These are phyloP conservation scores for Phialophora chinensis DNA, from an alignment of 2,329 filamentous ascomycete species.

Conservation along the genomic window DNA sequence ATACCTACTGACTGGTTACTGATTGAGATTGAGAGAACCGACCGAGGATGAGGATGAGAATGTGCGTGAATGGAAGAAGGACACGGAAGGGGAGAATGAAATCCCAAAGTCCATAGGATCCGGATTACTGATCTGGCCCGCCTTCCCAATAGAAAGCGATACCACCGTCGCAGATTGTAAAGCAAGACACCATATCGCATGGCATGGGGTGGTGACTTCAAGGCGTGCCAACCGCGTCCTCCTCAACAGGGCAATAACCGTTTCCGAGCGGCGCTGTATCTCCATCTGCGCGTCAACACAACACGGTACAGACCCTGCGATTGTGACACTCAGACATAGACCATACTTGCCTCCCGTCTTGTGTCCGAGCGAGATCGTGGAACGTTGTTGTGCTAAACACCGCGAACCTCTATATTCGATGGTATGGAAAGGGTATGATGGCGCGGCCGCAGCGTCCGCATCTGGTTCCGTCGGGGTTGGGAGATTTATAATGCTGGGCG, in stretches of 20 bases:
- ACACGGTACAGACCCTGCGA: not conserved
- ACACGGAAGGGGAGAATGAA: not conserved
- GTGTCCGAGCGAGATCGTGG: not conserved
- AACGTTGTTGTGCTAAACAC: not conserved
- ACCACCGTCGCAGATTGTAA: not conserved
- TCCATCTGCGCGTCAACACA: not conserved
- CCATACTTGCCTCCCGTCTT: not conserved
- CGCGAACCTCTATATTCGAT: not conserved
- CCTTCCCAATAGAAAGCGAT: not conserved
- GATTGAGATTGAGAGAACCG: not conserved
- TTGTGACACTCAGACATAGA: not conserved
- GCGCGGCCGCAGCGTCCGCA: not conserved
- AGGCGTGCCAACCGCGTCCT: not conserved
- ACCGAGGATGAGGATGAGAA: not conserved
- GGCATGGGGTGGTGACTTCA: not conserved
- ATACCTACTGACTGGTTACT: constrained; percentile 24
- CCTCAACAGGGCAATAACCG: not conserved
- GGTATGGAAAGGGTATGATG: not conserved
- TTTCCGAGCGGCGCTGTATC: not conserved
- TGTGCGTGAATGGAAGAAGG: no score
- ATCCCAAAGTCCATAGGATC: not conserved
- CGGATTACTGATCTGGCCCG: not conserved
- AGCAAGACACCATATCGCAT: not conserved
- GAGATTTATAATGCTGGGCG: not conserved
- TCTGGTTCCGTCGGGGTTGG: not conserved